Percentiles rank a stretch among this genome's conserved stretches.
Evolutionary conservation across 169 alveolate species (phyloP).

Genomic region (Plasmodium yoelii): DNA sequence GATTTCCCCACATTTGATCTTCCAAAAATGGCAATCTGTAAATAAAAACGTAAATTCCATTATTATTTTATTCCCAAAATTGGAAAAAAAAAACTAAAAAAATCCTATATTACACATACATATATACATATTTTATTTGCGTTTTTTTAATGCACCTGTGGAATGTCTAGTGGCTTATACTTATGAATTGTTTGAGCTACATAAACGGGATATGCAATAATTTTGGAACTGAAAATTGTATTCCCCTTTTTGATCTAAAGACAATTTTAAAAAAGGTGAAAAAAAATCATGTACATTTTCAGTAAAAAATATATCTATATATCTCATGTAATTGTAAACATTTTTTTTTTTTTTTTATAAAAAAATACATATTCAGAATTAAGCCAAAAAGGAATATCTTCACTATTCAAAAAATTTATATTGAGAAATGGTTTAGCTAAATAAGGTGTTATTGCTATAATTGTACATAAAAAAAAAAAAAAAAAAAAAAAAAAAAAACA

Average conservation of each 20-base stretch:
- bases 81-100: background rate
- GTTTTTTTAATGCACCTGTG: conserved; percentile 83
- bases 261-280: background rate
- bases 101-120: background rate
- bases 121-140: background rate
- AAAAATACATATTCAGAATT: conserved; percentile 78
- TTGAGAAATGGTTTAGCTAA: conserved; percentile 86
- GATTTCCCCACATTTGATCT: conserved; percentile 95
- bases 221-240: conserved; percentile 80
- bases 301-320: too few species aligned
- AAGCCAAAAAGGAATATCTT: conserved; percentile 79
- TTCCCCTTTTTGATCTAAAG: conserved; percentile 75
- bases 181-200: conserved; percentile 90
- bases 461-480: background rate
- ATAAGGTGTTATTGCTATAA: conserved; percentile 73
- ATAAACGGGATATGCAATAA: conserved; percentile 88
- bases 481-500: background rate
- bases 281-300: too few species aligned
- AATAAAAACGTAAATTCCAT: background rate
- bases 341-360: background rate
- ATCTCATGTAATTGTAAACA: too few species aligned
- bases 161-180: conserved; percentile 79
- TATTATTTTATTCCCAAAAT: background rate
- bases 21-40: conserved; percentile 93
- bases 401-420: conserved; percentile 75